phyloP scores from a whole-genome alignment of 140 eudicot species.

The Senecio squalidus region DNA sequence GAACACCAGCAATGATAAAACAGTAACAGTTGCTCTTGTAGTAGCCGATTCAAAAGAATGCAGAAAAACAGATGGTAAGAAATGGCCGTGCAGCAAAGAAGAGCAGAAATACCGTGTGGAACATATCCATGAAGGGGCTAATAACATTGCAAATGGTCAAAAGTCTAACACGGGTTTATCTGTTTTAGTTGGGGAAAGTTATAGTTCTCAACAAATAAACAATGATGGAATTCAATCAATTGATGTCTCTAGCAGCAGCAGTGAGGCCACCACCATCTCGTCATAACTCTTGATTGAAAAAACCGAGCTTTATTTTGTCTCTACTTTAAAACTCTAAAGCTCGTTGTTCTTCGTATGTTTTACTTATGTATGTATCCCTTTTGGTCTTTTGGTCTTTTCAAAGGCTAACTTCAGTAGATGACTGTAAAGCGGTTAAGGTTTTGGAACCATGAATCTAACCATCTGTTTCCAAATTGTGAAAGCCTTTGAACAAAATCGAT shows the following conservation, averaged over 20 bases:
- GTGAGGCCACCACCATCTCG: constrained; percentile 37
- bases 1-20: too few species aligned
- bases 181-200: constrained; percentile 18
- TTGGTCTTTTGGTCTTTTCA: too few species aligned
- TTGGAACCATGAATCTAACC: not conserved
- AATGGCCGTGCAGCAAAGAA: too few species aligned
- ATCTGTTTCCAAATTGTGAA: too few species aligned
- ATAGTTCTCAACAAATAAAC: constrained; percentile 10
- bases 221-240: constrained; percentile 8
- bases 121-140: too few species aligned
- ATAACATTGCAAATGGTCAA: constrained; percentile 21
- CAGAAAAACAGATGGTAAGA: too few species aligned
- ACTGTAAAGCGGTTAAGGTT: not conserved
- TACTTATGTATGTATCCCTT: not conserved
- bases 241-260: constrained; percentile 5
- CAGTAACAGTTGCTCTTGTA: too few species aligned
- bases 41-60: too few species aligned
- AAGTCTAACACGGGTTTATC: constrained; percentile 27
- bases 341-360: not conserved
- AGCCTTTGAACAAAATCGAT: too few species aligned
- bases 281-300: not conserved
- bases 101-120: too few species aligned
- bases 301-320: not conserved
- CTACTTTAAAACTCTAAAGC: not conserved
- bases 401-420: constrained; percentile 7